These are phyloP conservation scores for Schizosaccharomyces versatilis DNA, from an alignment of 1,139 yeast species.

Conservation along the genomic window DNA sequence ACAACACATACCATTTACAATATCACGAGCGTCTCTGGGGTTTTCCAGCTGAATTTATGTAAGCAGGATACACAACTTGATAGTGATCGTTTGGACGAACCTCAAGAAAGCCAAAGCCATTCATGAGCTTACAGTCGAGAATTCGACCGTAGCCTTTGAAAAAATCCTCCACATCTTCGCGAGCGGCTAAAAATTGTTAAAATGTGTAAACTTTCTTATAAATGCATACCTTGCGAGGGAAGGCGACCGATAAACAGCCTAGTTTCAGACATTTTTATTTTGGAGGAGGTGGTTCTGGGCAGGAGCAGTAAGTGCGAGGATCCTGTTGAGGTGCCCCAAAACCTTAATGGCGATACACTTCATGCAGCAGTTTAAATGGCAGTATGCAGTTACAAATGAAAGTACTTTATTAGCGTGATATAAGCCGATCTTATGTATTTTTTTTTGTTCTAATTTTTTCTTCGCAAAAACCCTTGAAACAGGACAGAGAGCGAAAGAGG, in stretches of 20 bases:
- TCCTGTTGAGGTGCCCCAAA: no score
- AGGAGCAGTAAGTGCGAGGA: neutral
- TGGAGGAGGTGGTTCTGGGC: neutral
- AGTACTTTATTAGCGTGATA: no score
- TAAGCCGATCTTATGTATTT: no score
- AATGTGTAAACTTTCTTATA: neutral
- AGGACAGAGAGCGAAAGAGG: no score
- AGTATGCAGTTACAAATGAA: no score
- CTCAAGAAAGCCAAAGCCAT: constrained; percentile 14
- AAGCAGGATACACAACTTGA: neutral
- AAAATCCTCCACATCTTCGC: constrained; percentile 1
- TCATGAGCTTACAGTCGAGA: constrained; percentile 14
- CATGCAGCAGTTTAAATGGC: no score
- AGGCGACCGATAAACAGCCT: constrained; percentile 1
- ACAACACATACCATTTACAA: constrained; percentile 8
- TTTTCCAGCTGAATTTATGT: constrained; percentile 12
- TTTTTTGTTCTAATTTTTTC: no score
- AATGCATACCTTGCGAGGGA: neutral
- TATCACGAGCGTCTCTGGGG: constrained; percentile 16
- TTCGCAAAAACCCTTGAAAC: no score
- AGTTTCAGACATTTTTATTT: constrained; percentile 2
- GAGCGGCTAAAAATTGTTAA: neutral
- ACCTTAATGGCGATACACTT: no score
- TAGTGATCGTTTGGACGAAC: neutral
- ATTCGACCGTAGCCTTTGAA: constrained; percentile 14